A percentile compares a stretch with the other conserved stretches of the same genome.
Conservation (phyloP, 805 yeast genomes). For the Cyberlindnera samutprakarnensis region DNA sequence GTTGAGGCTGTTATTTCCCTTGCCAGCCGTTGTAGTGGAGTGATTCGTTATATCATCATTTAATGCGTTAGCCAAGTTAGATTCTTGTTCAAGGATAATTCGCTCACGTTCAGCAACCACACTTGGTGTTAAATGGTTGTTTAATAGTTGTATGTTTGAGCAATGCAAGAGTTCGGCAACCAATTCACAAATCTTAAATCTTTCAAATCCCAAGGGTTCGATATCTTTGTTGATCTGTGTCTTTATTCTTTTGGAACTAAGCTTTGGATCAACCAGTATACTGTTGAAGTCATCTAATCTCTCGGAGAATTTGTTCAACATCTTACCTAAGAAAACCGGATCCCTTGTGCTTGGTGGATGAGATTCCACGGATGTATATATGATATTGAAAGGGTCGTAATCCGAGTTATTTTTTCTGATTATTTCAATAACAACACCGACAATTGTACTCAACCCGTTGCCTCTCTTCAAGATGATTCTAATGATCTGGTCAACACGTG, state of each 20-base stretch:
- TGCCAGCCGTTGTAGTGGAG: neutral
- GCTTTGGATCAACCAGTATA: slow-evolving; percentile 27
- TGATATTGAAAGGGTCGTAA: slow-evolving; percentile 78
- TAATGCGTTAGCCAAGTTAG: slow-evolving; percentile 20
- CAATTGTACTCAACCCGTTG: slow-evolving; percentile 81
- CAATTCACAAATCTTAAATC: slow-evolving; percentile 87
- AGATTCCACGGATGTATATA: slow-evolving; percentile 64
- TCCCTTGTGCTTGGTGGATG: slow-evolving; percentile 89
- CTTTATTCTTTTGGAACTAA: slow-evolving; percentile 24
- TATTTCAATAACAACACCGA: slow-evolving; percentile 86
- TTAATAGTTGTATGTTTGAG: slow-evolving; percentile 87
- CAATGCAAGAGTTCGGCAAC: slow-evolving; percentile 94
- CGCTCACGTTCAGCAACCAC: slow-evolving; percentile 65
- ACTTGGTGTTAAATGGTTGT: slow-evolving; percentile 65
- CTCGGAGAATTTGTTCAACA: slow-evolving; percentile 67
- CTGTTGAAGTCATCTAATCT: slow-evolving; percentile 48
- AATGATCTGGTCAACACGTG: slow-evolving; percentile 54
- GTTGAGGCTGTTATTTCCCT: slow-evolving; percentile 9
- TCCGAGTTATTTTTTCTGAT: slow-evolving; percentile 95
- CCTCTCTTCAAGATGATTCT: slow-evolving; percentile 63
- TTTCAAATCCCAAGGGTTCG: slow-evolving; percentile 85
- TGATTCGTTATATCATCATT: slow-evolving; percentile 18
- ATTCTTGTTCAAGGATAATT: slow-evolving; percentile 35
- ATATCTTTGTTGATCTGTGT: slow-evolving; percentile 48
- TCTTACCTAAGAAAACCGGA: slow-evolving; percentile 81